Base-by-base conservation (phyloP, 108 stramenopile genomes). In the Cyclotella atomus region DNA sequence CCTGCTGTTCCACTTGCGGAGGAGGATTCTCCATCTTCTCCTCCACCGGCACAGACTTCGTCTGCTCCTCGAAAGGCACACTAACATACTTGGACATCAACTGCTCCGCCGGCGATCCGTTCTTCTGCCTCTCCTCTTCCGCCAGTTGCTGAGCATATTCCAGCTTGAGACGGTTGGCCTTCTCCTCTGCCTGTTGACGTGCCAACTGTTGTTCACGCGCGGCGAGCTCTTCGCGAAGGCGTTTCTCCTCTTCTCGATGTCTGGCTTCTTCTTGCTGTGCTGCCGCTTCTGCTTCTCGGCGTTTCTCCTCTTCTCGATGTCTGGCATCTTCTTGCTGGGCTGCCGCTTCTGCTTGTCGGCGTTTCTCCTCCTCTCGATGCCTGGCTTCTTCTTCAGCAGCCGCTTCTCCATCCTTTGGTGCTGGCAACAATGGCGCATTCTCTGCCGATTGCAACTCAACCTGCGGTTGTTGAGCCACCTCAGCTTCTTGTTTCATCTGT, bases 231-330 rank as follows among this genome's bases (percentile, higher is more conserved):
- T n/a, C n/a, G n/a, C n/a, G n/a, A n/a, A n/a, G n/a, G n/a, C n/a
- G n/a, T n/a, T n/a, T n/a, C n/a, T n/a, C 67, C 36, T 30, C 53
- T 35, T 65, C 64, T 46, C 41, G 45, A 10, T 65, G 45, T 46
- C 47, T 16, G 16, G 21, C 24, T 21, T 67, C 24, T 52, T 67
- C 24, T 19, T 67, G 21, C 9, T 23, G 52, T 21, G 33, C 2
- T 29, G 36, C 34, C 27, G 50, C 32, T 21, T 68, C 36, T 17
- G 25, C 52, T 36, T 68, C 9, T 23, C 10, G 52, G 10, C 52
- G 52, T 52, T n/a, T 1, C 4, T 52, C 20, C 21, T 52, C 52
- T 2, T 52, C 21, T 23, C 21, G n/a, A 10, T 32, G 56, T n/a
- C 56, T 10, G 15, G n/a, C 1, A 15, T 57, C 29, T n/a, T 57